A percentile compares a stretch with the other conserved stretches of the same genome.
Evolutionary conservation across 2,329 filamentous ascomycete genomes (phyloP).

Genomic region (Aaosphaeria arxii): DNA sequence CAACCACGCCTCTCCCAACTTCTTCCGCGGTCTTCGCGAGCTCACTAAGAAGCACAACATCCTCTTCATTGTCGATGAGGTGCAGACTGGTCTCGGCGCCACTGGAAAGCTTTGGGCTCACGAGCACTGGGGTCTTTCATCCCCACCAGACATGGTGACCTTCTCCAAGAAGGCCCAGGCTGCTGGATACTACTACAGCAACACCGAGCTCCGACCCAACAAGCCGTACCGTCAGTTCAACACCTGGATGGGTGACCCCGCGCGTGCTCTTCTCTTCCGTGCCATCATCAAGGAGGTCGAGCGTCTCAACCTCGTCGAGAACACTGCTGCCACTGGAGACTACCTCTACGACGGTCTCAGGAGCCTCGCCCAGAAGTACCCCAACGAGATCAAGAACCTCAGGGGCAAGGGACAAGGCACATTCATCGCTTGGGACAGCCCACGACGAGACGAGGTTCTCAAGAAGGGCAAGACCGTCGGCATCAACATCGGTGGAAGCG

Average conservation of each 20-base stretch:
- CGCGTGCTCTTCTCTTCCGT: constrained; percentile 79
- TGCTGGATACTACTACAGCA: constrained; percentile 86
- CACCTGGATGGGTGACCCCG: constrained; percentile 95
- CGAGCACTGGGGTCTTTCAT: constrained; percentile 82
- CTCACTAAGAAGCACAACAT: constrained; percentile 75
- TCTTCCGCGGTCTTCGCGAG: constrained; percentile 81
- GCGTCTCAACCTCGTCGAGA: constrained; percentile 70
- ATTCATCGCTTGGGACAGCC: constrained; percentile 89
- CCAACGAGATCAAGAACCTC: constrained; percentile 75
- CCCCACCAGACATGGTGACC: constrained; percentile 88
- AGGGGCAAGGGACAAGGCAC: constrained; percentile 86
- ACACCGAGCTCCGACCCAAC: constrained; percentile 77
- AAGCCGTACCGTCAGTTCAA: constrained; percentile 96
- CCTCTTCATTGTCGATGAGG: constrained; percentile 88
- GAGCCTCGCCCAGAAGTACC: constrained; percentile 66
- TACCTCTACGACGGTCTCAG: constrained; percentile 74
- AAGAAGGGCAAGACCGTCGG: constrained; percentile 74
- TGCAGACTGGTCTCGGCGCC: constrained; percentile 88
- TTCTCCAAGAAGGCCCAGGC: constrained; percentile 96
- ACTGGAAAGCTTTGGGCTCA: constrained; percentile 96
- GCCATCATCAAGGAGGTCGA: constrained; percentile 81
- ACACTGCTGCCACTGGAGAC: constrained; percentile 74
- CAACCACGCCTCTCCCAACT: constrained; percentile 84
- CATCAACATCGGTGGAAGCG: constrained; percentile 84
- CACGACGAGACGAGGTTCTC: constrained; percentile 75